A percentile compares a stretch with the other conserved stretches of the same genome.
Conservation (phyloP, 768 basidiomycete genomes). For the Macrocybe gigantea region DNA sequence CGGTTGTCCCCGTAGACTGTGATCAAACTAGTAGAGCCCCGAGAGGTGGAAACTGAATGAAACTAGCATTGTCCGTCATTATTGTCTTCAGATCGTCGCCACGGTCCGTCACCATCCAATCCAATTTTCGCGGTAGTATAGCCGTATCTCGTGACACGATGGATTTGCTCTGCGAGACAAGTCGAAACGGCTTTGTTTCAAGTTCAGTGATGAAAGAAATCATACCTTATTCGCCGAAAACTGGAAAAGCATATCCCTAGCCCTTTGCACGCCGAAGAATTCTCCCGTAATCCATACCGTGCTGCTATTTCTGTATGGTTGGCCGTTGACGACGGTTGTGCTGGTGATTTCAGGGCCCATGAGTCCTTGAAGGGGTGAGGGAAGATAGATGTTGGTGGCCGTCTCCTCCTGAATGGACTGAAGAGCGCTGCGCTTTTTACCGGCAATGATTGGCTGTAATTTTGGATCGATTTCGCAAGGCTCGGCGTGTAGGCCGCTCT, state of each 20-base stretch:
- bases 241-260: slow-evolving; percentile 91
- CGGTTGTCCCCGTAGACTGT: slow-evolving; percentile 92
- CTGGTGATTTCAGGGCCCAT: slow-evolving; percentile 57
- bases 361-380: slow-evolving; percentile 84
- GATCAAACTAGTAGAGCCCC: slow-evolving; percentile 92
- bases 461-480: slow-evolving; percentile 93
- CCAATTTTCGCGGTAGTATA: slow-evolving; percentile 91
- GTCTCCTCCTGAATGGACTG: slow-evolving; percentile 97
- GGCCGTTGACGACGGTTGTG: slow-evolving; percentile 31
- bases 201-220: slow-evolving; percentile 4
- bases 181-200: slow-evolving; percentile 1
- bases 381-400: slow-evolving; percentile 93
- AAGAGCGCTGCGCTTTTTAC: slow-evolving; percentile 78
- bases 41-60: slow-evolving; percentile 88
- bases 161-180: slow-evolving; percentile 61
- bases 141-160: slow-evolving; percentile 92
- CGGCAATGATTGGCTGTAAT: slow-evolving; percentile 85
- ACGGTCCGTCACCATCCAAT: slow-evolving; percentile 98
- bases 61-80: slow-evolving; percentile 96
- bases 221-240: slow-evolving; percentile 80
- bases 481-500: slow-evolving; percentile 92
- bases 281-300: slow-evolving; percentile 96
- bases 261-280: slow-evolving; percentile 93
- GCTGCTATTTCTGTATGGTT: slow-evolving; percentile 56
- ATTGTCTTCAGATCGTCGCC: slow-evolving; percentile 86